phyloP scores from a whole-genome alignment of 2,329 filamentous ascomycete genomes.

The Arthrobotrys entomopaga region DNA sequence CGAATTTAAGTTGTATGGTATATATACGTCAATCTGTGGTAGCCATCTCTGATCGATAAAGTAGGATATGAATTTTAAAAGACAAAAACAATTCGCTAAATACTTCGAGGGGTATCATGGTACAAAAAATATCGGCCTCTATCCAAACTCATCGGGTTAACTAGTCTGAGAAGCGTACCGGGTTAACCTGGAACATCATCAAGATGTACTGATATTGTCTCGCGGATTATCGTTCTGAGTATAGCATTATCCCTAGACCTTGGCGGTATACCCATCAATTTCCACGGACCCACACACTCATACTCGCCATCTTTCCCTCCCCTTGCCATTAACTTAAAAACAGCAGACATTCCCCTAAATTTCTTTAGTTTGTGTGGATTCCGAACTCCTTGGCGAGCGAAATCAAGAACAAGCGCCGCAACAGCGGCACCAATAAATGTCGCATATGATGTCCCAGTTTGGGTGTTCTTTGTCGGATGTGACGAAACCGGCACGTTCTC shows the following conservation, averaged over 20 bases:
- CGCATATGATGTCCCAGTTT: not conserved
- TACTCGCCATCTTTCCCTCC: slow-evolving; percentile 5
- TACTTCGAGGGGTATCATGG: no score
- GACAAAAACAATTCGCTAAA: no score
- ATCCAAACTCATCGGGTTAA: no score
- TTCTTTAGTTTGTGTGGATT: slow-evolving; percentile 6
- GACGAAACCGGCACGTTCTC: slow-evolving; percentile 4
- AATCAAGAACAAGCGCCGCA: slow-evolving; percentile 6
- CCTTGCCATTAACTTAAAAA: not conserved
- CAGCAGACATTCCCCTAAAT: not conserved
- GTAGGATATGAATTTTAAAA: no score
- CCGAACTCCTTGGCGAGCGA: slow-evolving; percentile 1
- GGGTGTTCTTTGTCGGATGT: slow-evolving; percentile 10
- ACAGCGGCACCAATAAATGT: slow-evolving; percentile 6
- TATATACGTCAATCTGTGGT: no score
- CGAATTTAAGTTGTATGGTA: no score
- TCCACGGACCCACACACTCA: slow-evolving; percentile 4
- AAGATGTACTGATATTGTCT: not conserved
- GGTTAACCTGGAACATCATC: not conserved
- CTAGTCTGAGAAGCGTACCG: no score
- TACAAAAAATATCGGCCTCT: no score
- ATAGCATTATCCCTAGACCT: not conserved
- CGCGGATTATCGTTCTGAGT: slow-evolving; percentile 3
- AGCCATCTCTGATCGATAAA: no score
- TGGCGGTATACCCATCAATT: slow-evolving; percentile 2